These are phyloP conservation scores for Picochlorum costavermella DNA, from an alignment of 139 green algal genomes.

Conservation along the genomic window DNA sequence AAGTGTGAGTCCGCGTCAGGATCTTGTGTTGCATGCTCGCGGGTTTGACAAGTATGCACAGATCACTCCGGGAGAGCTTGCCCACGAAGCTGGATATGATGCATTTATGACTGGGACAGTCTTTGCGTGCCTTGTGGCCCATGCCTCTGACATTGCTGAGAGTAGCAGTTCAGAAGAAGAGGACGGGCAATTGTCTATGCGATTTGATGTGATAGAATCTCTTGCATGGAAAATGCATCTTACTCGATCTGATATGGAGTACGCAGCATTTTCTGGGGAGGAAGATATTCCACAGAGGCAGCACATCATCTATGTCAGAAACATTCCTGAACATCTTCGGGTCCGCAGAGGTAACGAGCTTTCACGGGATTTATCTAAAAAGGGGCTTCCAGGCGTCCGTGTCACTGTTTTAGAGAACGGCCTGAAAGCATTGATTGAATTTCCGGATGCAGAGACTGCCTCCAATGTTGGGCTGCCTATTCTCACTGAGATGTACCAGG, in stretches of 20 bases:
- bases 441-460: background rate
- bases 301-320: slow-evolving; percentile 7
- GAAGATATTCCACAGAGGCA: slow-evolving; percentile 1
- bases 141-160: background rate
- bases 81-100: slow-evolving; percentile 71
- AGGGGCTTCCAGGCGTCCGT: background rate
- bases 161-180: background rate
- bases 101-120: slow-evolving; percentile 65
- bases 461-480: background rate
- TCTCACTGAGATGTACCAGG: background rate
- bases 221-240: slow-evolving; percentile 23
- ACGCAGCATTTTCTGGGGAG: slow-evolving; percentile 13
- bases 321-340: background rate
- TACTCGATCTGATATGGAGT: slow-evolving; percentile 19
- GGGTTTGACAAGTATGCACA: slow-evolving; percentile 30
- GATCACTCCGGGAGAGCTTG: slow-evolving; percentile 6
- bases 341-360: background rate
- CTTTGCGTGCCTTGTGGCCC: slow-evolving; percentile 17
- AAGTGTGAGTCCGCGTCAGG: background rate
- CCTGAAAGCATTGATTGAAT: slow-evolving; percentile 2
- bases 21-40: slow-evolving; percentile 20
- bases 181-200: no score
- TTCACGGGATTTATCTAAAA: background rate
- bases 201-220: slow-evolving; percentile 6
- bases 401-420: background rate